Conservation (phyloP, 2,329 filamentous ascomycete genomes). For the Scedosporium minutisporum region DNA sequence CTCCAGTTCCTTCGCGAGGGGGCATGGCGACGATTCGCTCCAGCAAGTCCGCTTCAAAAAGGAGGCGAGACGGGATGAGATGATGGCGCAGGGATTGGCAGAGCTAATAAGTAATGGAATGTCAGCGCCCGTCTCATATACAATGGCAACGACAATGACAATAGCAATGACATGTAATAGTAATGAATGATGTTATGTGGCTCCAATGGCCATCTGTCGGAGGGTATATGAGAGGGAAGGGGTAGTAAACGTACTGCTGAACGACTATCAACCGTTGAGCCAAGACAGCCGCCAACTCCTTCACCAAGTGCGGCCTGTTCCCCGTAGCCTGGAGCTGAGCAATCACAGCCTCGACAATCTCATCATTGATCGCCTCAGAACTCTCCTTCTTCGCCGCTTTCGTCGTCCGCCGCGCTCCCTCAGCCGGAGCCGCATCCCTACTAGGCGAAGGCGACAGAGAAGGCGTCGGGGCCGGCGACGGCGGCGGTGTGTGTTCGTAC, state of each 20-base stretch:
- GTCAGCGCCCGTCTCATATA: background rate
- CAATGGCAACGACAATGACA: conserved; percentile 11
- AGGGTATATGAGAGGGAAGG: conserved; percentile 4
- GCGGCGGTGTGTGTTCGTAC: conserved; percentile 61
- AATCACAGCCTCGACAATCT: conserved; percentile 88
- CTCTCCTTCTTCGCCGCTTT: conserved; percentile 33
- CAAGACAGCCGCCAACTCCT: conserved; percentile 78
- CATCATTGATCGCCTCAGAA: conserved; percentile 79
- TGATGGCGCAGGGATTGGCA: conserved; percentile 88
- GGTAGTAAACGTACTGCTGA: conserved; percentile 58
- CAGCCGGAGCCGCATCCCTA: background rate
- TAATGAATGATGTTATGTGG: background rate
- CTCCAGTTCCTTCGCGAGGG: conserved; percentile 85
- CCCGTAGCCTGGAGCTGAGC: conserved; percentile 79
- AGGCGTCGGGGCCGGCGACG: conserved; percentile 21
- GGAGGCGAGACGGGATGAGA: conserved; percentile 80
- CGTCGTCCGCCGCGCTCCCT: background rate
- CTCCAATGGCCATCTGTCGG: background rate
- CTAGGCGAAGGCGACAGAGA: conserved; percentile 11
- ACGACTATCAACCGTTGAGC: conserved; percentile 70
- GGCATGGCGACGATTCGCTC: conserved; percentile 71
- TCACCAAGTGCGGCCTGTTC: conserved; percentile 89
- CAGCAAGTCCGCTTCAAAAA: conserved; percentile 82
- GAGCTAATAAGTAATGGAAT: conserved; percentile 50
- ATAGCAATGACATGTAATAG: conserved; percentile 3